Conservation (phyloP, 768 basidiomycete genomes). For the Xerocomus brunneocitrinus region DNA sequence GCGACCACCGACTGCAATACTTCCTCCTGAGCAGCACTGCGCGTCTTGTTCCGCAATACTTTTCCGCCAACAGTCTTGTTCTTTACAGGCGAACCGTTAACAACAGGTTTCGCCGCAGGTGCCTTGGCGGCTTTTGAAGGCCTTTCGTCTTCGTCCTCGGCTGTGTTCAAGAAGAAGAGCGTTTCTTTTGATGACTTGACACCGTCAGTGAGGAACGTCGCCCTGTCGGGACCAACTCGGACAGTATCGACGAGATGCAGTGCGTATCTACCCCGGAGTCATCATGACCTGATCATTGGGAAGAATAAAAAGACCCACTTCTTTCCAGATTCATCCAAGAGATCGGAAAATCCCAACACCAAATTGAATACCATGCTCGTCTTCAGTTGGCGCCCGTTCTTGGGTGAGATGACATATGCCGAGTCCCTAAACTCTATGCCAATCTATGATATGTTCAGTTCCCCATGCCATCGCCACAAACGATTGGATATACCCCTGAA, state of each 20-base stretch:
- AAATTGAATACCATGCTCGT: conserved; percentile 85
- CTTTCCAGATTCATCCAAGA: conserved; percentile 71
- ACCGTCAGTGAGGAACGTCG: conserved; percentile 76
- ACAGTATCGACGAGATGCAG: conserved; percentile 88
- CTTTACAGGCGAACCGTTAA: conserved; percentile 67
- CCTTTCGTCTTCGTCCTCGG: conserved; percentile 51
- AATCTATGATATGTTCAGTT: conserved; percentile 49
- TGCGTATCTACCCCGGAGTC: conserved; percentile 57
- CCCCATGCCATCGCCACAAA: not conserved
- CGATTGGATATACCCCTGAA: conserved; percentile 61
- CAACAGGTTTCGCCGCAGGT: conserved; percentile 43
- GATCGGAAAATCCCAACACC: conserved; percentile 77
- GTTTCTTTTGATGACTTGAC: conserved; percentile 82
- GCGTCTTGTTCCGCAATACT: conserved; percentile 85
- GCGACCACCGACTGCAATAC: conserved; percentile 72
- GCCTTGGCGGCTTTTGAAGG: conserved; percentile 54
- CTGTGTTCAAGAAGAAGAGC: conserved; percentile 74
- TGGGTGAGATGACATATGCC: conserved; percentile 73
- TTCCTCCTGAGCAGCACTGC: conserved; percentile 83
- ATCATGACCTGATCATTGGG: not conserved
- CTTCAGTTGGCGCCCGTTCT: conserved; percentile 67
- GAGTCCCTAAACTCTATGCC: conserved; percentile 95
- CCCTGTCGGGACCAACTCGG: conserved; percentile 62
- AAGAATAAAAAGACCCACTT: conserved; percentile 46
- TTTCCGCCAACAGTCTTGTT: conserved; percentile 77